Evolutionary conservation across 805 yeast genomes (phyloP), one percentile per base, ranked within the genome.

Genomic region (Kregervanrija fluxuum): DNA sequence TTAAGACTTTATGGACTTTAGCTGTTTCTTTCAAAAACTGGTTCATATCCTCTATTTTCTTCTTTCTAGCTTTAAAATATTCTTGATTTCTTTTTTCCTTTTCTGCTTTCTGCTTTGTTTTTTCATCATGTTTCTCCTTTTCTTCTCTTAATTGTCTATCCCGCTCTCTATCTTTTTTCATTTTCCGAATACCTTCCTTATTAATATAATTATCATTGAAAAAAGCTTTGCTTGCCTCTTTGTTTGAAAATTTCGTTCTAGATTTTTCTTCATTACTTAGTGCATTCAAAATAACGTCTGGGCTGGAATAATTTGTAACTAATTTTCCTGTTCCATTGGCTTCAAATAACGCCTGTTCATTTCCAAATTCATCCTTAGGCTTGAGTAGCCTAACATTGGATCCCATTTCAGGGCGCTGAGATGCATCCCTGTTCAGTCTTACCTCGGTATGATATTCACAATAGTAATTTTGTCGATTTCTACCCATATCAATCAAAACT

Each of bases 381-480:
- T 87, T 74, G 53, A 79, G 72, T 62, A 77, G 60, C 46, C 79
- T 64, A 47, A 73, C 68, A 48, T 77, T 66, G 12, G 85, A 76
- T 60, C 79, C 85, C 43, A 91, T 68, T 60, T 90, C 98, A 69
- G 87, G 75, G 49, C 98, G 68, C 48, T 75, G 71, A n/a, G 80
- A 71, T 15, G 77, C 73, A 0, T 75, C 62, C 38, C 69, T 69
- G 37, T 73, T 70, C 44, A 78, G 67, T 37, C 76, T 70, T 40
- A 70, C 52, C 49, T 86, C 91, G 13, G 74, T 67, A 56, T 90
- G 98, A 54, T 66, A 87, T 11, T 78, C 79, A 62, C 98, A 90
- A 47, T 77, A 72, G 8, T 22, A 22, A 22, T 22, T 22, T 22
- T 22, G 28, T 22, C 8, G 28, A 2, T 22, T 22, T 17, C 71